A percentile compares a stretch with the other conserved stretches of the same genome.
Conservation (phyloP, 495 filamentous ascomycete species). For the Neurospora sp. region DNA sequence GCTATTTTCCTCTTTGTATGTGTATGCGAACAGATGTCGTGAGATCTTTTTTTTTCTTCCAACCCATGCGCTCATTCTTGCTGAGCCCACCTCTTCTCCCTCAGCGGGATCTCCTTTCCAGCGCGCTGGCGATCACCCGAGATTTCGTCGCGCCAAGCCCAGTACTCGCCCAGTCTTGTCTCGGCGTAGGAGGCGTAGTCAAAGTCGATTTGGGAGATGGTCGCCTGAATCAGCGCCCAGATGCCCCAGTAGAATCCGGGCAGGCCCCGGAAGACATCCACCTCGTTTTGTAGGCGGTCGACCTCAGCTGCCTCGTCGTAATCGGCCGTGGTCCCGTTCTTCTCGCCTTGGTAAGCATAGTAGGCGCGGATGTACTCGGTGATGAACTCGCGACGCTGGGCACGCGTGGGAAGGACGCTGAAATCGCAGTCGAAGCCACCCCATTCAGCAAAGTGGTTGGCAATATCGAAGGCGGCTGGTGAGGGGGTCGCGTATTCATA, state of each 20-base stretch:
- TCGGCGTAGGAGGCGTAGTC: conserved; percentile 93
- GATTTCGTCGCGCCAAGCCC: conserved; percentile 75
- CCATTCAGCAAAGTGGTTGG: conserved; percentile 99
- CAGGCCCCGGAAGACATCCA: conserved; percentile 79
- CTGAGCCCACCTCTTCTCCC: conserved; percentile 80
- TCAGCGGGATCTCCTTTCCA: conserved; percentile 54
- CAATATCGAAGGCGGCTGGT: conserved; percentile 93
- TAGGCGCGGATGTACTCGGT: conserved; percentile 65
- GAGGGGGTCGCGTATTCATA: conserved; percentile 95
- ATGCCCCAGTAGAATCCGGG: conserved; percentile 89
- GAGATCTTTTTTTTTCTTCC: not conserved
- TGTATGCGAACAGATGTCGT: not conserved
- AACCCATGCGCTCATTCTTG: conserved; percentile 20
- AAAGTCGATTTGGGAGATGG: conserved; percentile 93
- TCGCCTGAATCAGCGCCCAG: conserved; percentile 93
- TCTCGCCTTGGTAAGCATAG: conserved; percentile 43
- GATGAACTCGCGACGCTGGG: conserved; percentile 73
- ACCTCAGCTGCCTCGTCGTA: conserved; percentile 51
- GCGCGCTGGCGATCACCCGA: conserved; percentile 48
- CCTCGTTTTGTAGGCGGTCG: conserved; percentile 56
- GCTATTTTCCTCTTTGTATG: not conserved
- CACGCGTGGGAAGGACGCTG: conserved; percentile 66
- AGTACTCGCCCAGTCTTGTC: conserved; percentile 81
- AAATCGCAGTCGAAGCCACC: conserved; percentile 93
- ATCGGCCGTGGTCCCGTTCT: conserved; percentile 25